Conservation (phyloP, 2,329 filamentous ascomycete genomes). For the Colletotrichum tamarilloi region DNA sequence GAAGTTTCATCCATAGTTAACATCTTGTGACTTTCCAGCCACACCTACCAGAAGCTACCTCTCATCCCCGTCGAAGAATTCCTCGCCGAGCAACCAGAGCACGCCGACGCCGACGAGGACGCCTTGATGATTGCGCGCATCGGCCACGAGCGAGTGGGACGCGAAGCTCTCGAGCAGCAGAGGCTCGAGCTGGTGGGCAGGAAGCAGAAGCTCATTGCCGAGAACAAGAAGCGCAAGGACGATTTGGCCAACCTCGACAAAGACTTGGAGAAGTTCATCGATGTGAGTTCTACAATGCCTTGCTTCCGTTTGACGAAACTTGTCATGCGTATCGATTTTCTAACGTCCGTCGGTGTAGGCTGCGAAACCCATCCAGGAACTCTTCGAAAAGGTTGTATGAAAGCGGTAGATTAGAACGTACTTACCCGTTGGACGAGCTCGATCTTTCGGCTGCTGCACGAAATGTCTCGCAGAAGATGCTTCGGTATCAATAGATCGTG, state of each 20-base stretch:
- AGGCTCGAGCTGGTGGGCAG: slow-evolving; percentile 79
- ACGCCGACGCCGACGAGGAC: slow-evolving; percentile 78
- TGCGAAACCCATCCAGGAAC: slow-evolving; percentile 87
- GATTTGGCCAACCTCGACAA: slow-evolving; percentile 91
- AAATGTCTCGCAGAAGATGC: neutral
- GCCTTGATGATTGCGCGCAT: slow-evolving; percentile 90
- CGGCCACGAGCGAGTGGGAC: slow-evolving; percentile 87
- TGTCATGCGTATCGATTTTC: slow-evolving; percentile 11
- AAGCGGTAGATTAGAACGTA: neutral
- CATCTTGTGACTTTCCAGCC: slow-evolving; percentile 61
- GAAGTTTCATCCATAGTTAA: slow-evolving; percentile 35
- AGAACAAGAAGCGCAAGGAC: slow-evolving; percentile 93
- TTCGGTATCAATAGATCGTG: neutral
- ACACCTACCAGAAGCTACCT: slow-evolving; percentile 88
- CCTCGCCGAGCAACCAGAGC: slow-evolving; percentile 79
- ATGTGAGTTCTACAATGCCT: slow-evolving; percentile 62
- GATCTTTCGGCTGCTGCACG: neutral
- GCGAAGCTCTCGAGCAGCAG: slow-evolving; percentile 86
- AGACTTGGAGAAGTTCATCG: slow-evolving; percentile 93
- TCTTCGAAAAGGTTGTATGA: slow-evolving; percentile 80
- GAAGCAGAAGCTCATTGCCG: slow-evolving; percentile 71
- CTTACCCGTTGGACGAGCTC: neutral
- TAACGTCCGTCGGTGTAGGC: slow-evolving; percentile 62
- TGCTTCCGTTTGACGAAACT: neutral
- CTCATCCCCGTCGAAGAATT: slow-evolving; percentile 88